Evolutionary conservation across 2,329 filamentous ascomycete species (phyloP), one percentile per base, ranked within the genome.

Genomic region (Colletotrichum falcatum): DNA sequence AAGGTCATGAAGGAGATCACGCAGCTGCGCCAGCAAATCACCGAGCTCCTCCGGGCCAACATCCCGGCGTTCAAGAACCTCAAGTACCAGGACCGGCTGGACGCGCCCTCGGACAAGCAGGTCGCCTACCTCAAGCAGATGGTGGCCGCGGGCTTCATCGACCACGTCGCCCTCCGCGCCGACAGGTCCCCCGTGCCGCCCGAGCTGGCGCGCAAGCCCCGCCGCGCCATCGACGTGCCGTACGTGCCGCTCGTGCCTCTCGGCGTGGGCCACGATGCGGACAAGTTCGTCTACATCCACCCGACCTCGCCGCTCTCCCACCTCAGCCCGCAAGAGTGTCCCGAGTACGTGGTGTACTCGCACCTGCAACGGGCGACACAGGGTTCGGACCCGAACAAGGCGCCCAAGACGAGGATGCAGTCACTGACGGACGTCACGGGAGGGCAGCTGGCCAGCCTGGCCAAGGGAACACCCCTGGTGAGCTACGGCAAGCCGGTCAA

Each of bases 401-500:
- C 80, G 55, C 86, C 91, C 23, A 94, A 92, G 81, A 94, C 94
- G 37, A 85, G 96, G 53, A 97, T 99, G 92, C 93, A 95, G 78
- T 89, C 95, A 4, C 86, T 99, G 26, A 95, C 94, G 2, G 89
- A 95, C 35, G 85, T 97, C 8, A 92, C 90, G 20, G 92, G 90
- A 1, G 87, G 88, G 2, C 93, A 97, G 78, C 86, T 99, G 7
- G 89, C 92, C 5, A 90, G 89, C 1, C 84, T 98, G 65, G 93
- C 94, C 6, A 92, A 94, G 78, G 93, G 93, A 0, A 98, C 96
- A 16, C 93, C 94, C 59, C 83, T 99, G 64, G 80, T 98, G 28
- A 89, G 89, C 46, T 94, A 95, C 74, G 93, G 94, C 4, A 98
- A 98, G 83, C 95, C 96, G 1, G 91, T 98, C 78, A 96, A 96